Percentiles rank a stretch among this genome's conserved stretches.
These are phyloP conservation scores for Globisporangium spinosum DNA, from an alignment of 352 stramenopile genomes.

Conservation along the genomic window DNA sequence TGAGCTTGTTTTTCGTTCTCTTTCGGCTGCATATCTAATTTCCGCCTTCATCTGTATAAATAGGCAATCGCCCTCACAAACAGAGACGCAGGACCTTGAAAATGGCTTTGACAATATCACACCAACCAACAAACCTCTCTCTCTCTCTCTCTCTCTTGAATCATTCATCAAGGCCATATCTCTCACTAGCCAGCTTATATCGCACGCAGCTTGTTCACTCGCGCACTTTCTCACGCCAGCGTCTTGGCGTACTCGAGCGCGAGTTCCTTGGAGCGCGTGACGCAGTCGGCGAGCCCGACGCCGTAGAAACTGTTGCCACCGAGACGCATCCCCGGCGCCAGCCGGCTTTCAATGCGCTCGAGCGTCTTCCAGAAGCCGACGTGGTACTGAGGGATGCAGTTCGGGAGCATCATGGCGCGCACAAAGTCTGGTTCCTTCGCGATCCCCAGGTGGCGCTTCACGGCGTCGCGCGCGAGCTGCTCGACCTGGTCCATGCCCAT, in stretches of 20 bases:
- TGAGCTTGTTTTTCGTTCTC: background rate
- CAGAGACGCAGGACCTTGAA: background rate
- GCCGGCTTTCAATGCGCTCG: slow-evolving; percentile 51
- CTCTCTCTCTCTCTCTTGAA: background rate
- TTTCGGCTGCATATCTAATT: background rate
- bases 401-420: slow-evolving; percentile 42
- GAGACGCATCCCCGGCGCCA: slow-evolving; percentile 45
- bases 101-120: slow-evolving; percentile 2
- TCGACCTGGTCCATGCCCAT: slow-evolving; percentile 50
- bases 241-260: slow-evolving; percentile 57
- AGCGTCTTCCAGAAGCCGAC: slow-evolving; percentile 71
- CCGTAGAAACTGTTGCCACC: slow-evolving; percentile 88
- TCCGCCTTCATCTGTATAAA: slow-evolving; percentile 7
- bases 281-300: slow-evolving; percentile 79
- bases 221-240: background rate
- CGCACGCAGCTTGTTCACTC: background rate
- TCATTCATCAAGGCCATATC: too few species aligned
- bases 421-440: slow-evolving; percentile 48
- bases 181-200: background rate
- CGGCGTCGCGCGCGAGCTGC: slow-evolving; percentile 52
- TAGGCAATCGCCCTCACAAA: background rate
- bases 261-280: slow-evolving; percentile 80
- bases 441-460: slow-evolving; percentile 76
- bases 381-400: slow-evolving; percentile 86
- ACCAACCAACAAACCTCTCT: background rate